Base-by-base conservation (phyloP, 352 stramenopile genomes). In the Phytophthora citricola region DNA sequence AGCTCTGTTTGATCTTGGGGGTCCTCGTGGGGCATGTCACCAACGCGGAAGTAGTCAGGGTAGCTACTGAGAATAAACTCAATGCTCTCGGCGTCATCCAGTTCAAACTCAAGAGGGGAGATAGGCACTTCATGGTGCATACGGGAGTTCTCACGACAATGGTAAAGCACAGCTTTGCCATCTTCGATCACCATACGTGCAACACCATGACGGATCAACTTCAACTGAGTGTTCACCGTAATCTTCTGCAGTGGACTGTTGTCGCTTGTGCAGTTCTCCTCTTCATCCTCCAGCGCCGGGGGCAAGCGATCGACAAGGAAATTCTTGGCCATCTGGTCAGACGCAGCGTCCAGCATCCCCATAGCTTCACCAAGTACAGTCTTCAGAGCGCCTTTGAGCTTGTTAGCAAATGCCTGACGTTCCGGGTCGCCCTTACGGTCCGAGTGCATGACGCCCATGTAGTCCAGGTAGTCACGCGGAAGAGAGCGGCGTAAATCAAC, bases 391-490 rank as follows among this genome's bases (percentile, higher is more conserved):
- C 74, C 75, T 55, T 87, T 89, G 24, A 91, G 68, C 46, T 76
- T 64, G 32, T 87, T 78, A 0, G 69, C 53, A 34, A 94, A 91
- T 29, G 74, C 73, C 20, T 69, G 39, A 48, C 87, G 69, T 9
- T 77, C 69, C 27, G 62, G 8, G 50, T 93, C 83, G 4, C 74
- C 73, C 26, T 81, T 46, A 26, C 75, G 62, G 69, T 94, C 87
- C 63, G 85, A 91, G 78, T 94, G 69, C 81, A 94, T 91, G 40
- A 94, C 85, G 12, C 91, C 91, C 87, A 97, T 96, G 62, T 94
- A 97, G 31, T 84, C 73, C 41, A 95, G 65, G 62, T 97, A 95
- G 62, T 97, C 83, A n/a, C 85, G 81, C 10, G 91, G 91, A 26
- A 97, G 78, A 26, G 87, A 93, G 12, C 77, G 76, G 22, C 90